Percentiles rank a stretch among this genome's conserved stretches.
Evolutionary conservation across 73 alveolate genomes (phyloP).

Genomic region (Blepharisma japonicum): DNA sequence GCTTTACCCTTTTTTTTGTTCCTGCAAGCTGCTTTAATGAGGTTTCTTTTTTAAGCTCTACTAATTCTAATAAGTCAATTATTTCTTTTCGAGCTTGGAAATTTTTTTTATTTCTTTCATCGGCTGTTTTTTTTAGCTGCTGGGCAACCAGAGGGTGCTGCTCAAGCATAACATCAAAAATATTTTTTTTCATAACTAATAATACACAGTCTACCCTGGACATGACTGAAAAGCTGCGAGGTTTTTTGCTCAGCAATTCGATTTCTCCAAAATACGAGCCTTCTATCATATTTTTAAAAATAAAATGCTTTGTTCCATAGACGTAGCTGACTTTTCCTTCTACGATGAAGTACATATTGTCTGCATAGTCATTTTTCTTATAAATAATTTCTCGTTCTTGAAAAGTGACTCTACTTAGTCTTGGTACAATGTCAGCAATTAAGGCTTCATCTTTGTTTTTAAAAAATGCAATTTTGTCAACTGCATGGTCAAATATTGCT

Average conservation of each 20-base stretch:
- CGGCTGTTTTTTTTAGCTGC: neutral
- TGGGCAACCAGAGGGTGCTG: conserved; percentile 18
- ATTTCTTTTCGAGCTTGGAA: neutral
- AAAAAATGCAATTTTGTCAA: conserved; percentile 33
- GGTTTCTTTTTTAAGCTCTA: conserved; percentile 6
- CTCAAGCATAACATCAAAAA: neutral
- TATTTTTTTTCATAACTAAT: neutral
- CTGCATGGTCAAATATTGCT: conserved; percentile 36
- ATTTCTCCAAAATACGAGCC: conserved; percentile 52
- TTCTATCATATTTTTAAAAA: conserved; percentile 36
- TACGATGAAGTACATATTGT: conserved; percentile 36
- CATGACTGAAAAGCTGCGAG: conserved; percentile 30
- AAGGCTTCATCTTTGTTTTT: conserved; percentile 28
- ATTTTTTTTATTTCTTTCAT: neutral
- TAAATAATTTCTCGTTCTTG: conserved; percentile 32
- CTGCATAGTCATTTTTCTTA: conserved; percentile 39
- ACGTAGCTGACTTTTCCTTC: conserved; percentile 40
- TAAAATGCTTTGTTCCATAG: conserved; percentile 32
- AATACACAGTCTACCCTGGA: conserved; percentile 11
- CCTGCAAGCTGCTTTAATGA: conserved; percentile 19
- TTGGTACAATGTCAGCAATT: conserved; percentile 34
- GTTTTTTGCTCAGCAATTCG: conserved; percentile 35
- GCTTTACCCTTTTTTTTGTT: neutral
- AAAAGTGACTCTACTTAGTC: neutral
- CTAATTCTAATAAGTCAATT: neutral